Percentiles rank a stretch among this genome's conserved stretches.
These are phyloP conservation scores for Diaporthe ampelina DNA, from an alignment of 2,329 filamentous ascomycete genomes.

Conservation along the genomic window DNA sequence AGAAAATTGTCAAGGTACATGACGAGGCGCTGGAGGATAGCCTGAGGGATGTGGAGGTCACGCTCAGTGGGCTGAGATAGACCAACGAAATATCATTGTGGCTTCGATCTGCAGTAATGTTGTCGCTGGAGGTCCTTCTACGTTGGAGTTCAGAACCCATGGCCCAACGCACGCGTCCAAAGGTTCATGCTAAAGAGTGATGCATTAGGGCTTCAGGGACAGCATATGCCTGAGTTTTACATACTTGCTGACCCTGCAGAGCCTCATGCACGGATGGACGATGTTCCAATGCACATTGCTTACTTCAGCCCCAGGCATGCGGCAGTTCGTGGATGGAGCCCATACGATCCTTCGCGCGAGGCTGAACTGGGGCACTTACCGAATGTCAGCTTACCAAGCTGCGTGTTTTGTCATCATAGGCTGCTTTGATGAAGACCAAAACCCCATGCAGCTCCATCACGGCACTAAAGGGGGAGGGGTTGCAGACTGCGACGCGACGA, in stretches of 20 bases:
- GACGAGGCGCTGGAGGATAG: conserved; percentile 54
- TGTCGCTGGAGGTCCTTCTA: background rate
- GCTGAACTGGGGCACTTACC: background rate
- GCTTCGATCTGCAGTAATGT: too few relatives aligned
- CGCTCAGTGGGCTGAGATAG: conserved; percentile 45
- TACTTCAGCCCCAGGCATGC: background rate
- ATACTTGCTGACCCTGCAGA: too few relatives aligned
- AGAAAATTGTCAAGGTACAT: conserved; percentile 43
- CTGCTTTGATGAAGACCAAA: background rate
- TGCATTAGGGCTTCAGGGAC: too few relatives aligned
- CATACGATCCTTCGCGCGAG: background rate
- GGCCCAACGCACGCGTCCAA: too few relatives aligned
- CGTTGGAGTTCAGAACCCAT: background rate
- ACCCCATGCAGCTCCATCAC: background rate
- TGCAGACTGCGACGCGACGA: background rate
- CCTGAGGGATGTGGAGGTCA: conserved; percentile 59
- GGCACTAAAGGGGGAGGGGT: background rate
- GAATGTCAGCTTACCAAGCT: conserved; percentile 11
- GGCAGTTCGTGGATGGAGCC: background rate
- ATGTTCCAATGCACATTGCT: background rate
- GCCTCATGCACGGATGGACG: background rate
- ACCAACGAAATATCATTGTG: too few relatives aligned
- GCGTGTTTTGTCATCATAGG: conserved; percentile 7
- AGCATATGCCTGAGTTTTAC: too few relatives aligned
- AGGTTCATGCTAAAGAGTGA: background rate